phyloP scores from a whole-genome alignment of 345 rosid genomes.

The Carallia brachiata region DNA sequence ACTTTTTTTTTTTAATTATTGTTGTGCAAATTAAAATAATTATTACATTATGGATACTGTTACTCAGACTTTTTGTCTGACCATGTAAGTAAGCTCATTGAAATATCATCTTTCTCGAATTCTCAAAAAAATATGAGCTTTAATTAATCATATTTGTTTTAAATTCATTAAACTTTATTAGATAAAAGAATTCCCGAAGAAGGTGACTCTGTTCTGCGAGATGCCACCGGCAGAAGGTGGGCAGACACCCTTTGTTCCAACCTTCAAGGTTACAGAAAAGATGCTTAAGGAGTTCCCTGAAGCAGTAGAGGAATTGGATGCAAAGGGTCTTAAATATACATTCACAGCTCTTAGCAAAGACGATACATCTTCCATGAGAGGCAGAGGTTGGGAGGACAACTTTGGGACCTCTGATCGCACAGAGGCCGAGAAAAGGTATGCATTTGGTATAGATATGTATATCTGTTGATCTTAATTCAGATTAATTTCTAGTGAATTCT shows the following conservation, averaged over 20 bases:
- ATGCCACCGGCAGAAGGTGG: slow-evolving; percentile 66
- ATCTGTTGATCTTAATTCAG: too few species aligned
- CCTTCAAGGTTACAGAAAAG: slow-evolving; percentile 55
- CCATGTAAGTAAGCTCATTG: too few species aligned
- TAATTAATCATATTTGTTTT: slow-evolving; percentile 34
- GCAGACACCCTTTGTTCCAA: slow-evolving; percentile 70
- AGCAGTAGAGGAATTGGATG: slow-evolving; percentile 54
- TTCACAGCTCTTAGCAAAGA: slow-evolving; percentile 42
- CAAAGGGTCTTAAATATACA: slow-evolving; percentile 48
- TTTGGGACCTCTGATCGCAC: slow-evolving; percentile 46
- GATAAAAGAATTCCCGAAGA: slow-evolving; percentile 51
- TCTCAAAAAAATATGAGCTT: too few species aligned
- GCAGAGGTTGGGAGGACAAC: slow-evolving; percentile 68
- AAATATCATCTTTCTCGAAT: too few species aligned
- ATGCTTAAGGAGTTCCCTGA: slow-evolving; percentile 61
- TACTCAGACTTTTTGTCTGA: too few species aligned
- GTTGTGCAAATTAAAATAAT: too few species aligned
- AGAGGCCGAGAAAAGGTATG: slow-evolving; percentile 53
- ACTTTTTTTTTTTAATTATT: too few species aligned
- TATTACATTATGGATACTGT: too few species aligned
- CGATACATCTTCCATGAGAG: slow-evolving; percentile 54
- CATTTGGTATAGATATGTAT: too few species aligned
- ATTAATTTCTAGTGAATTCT: too few species aligned
- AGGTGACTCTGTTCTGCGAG: slow-evolving; percentile 55
- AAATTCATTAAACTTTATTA: slow-evolving; percentile 7